These are phyloP conservation scores for Craterostigma plantagineum DNA, from an alignment of 257 asterid species.

Conservation along the genomic window DNA sequence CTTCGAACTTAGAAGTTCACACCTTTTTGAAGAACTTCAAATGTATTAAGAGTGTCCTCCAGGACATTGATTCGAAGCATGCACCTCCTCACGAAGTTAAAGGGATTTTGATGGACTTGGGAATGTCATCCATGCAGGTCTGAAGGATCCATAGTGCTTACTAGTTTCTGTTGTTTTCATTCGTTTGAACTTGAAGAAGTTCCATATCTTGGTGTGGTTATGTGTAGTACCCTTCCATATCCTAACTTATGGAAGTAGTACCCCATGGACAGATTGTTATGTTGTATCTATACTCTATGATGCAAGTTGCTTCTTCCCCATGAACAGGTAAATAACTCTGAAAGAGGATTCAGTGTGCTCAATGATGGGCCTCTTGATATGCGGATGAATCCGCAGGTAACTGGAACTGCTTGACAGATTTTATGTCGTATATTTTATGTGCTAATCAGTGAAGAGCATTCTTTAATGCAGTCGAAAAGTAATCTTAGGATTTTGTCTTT, in stretches of 20 bases:
- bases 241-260: too few species aligned
- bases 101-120: slow-evolving; percentile 92
- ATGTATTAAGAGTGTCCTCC: slow-evolving; percentile 34
- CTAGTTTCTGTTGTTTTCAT: not conserved
- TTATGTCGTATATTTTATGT: not conserved
- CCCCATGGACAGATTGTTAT: too few species aligned
- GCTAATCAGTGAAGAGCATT: not conserved
- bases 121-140: slow-evolving; percentile 99
- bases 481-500: too few species aligned
- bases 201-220: not conserved
- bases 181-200: not conserved
- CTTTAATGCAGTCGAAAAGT: too few species aligned
- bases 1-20: slow-evolving; percentile 31
- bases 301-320: too few species aligned
- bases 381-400: slow-evolving; percentile 98
- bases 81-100: slow-evolving; percentile 34
- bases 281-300: too few species aligned
- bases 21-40: slow-evolving; percentile 51
- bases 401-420: not conserved
- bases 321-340: slow-evolving; percentile 68
- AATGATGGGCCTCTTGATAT: slow-evolving; percentile 89
- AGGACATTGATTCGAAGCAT: slow-evolving; percentile 25
- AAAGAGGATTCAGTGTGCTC: slow-evolving; percentile 86
- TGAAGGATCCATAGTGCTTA: slow-evolving; percentile 5
- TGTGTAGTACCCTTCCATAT: too few species aligned